These are phyloP conservation scores for Agrocybe pediades DNA, from an alignment of 768 basidiomycete genomes.

Conservation along the genomic window DNA sequence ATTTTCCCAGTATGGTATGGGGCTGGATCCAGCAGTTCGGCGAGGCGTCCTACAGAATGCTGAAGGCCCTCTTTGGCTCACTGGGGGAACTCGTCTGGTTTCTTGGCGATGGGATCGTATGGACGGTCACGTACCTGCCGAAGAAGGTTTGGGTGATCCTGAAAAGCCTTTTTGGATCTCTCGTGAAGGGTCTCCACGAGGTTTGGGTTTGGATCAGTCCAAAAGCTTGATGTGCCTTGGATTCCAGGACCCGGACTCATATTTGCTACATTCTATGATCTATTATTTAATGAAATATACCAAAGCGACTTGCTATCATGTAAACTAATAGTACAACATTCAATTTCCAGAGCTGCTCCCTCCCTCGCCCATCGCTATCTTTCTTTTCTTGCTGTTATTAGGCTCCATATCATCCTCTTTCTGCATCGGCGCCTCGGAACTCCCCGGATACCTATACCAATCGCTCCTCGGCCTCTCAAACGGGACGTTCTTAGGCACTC, in stretches of 20 bases:
- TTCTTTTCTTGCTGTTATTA: background rate
- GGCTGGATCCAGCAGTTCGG: conserved; percentile 1
- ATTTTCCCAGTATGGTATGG: conserved; percentile 2
- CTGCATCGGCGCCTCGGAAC: background rate
- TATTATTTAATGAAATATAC: too few relatives aligned
- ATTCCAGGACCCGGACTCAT: too few relatives aligned
- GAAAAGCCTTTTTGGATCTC: background rate
- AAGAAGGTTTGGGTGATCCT: conserved; percentile 4
- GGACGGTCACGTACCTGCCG: conserved; percentile 5
- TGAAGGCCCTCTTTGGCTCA: background rate
- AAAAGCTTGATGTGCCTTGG: conserved; percentile 5
- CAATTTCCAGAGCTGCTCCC: too few relatives aligned
- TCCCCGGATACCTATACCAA: background rate
- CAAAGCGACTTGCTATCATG: too few relatives aligned
- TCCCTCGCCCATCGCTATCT: background rate
- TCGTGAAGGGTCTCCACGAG: conserved; percentile 4
- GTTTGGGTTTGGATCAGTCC: conserved; percentile 12
- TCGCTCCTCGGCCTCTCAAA: background rate
- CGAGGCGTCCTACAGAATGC: background rate
- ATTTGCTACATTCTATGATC: too few relatives aligned
- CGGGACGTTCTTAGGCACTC: background rate
- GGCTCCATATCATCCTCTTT: background rate
- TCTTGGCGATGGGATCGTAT: background rate
- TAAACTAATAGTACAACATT: too few relatives aligned
- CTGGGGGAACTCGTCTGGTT: conserved; percentile 5